Base-by-base conservation (phyloP, 2,329 filamentous ascomycete genomes). In the Diaporthe aspalathi region DNA sequence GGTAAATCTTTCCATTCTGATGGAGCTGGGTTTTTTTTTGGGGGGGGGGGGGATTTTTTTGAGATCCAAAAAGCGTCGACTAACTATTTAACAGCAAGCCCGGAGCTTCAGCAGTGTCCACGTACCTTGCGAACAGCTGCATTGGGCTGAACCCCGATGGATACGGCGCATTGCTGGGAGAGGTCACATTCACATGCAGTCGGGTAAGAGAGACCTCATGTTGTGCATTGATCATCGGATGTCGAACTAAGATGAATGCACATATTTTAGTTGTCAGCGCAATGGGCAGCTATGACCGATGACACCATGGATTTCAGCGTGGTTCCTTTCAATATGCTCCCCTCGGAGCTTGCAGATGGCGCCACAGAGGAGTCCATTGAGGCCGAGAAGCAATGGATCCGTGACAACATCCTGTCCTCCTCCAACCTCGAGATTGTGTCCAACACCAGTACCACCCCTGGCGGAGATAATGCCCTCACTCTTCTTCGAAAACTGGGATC, bases 131-230 rank as follows among this genome's bases (percentile, higher is more conserved):
- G 0, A 83, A 86, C 74, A 77, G 81, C 54, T 82, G 79, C 7
- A 84, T 85, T 17, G 84, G 84, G 0, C 77, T 85, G 0, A 74
- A 79, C 22, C 79, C 79, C 1, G 68, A 78, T 16, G 84, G 84
- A 0, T 85, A 85, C 27, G 84, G 84, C 0, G 75, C 76, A 22
- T 76, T 86, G 2, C 77, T 85, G 0, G 78, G 81, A 0, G 84
- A 85, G 70, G 84, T 81, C 0, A 81, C 82, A 5, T 85, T 82
- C 72, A 85, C 82, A 0, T 83, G 83, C 67, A 81, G 80, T 29
- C 77, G 81, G 32, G 82, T 84, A 77, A 72, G 49, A n/a, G 35
- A 22, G 6, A 22, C 4, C 0, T 2, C 2, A 17, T 2, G 5
- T 2, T 24, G 14, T 5, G 14, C 9, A 6, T 17, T 8, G 2